A percentile compares a stretch with the other conserved stretches of the same genome.
Conservation (phyloP, 106 monocot species). For the Dendrobium chrysotoxum region DNA sequence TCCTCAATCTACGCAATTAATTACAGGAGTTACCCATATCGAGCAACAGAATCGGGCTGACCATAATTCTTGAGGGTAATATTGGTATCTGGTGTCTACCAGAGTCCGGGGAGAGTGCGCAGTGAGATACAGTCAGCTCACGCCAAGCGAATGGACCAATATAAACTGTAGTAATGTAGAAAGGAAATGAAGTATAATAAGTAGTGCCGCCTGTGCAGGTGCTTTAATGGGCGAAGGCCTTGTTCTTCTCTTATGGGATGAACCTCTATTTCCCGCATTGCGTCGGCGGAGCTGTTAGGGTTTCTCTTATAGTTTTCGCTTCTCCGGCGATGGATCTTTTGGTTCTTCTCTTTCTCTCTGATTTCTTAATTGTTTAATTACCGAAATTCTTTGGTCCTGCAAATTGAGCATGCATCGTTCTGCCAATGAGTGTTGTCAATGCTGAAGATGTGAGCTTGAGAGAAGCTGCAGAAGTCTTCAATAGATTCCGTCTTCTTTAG, state of each 20-base stretch:
- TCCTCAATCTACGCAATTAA: not conserved
- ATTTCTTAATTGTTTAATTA: not conserved
- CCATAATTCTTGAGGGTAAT: not conserved
- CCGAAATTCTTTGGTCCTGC: not conserved
- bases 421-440: not conserved
- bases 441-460: conserved; percentile 2
- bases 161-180: not conserved
- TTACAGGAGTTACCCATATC: not conserved
- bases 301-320: not conserved
- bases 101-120: not conserved
- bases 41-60: too few species aligned
- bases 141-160: too few species aligned
- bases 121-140: too few species aligned
- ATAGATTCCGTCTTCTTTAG: not conserved
- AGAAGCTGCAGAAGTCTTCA: not conserved
- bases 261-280: not conserved
- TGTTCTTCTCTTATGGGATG: too few species aligned
- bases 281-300: not conserved
- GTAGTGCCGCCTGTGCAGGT: too few species aligned
- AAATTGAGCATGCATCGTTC: not conserved
- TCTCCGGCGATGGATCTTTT: not conserved
- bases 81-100: not conserved
- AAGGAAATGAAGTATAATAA: not conserved
- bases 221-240: too few species aligned
- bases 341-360: not conserved